A percentile compares a stretch with the other conserved stretches of the same genome.
These are phyloP conservation scores for Macrocybe sp. DNA, from an alignment of 1,284 basidiomycete species.

Conservation along the genomic window DNA sequence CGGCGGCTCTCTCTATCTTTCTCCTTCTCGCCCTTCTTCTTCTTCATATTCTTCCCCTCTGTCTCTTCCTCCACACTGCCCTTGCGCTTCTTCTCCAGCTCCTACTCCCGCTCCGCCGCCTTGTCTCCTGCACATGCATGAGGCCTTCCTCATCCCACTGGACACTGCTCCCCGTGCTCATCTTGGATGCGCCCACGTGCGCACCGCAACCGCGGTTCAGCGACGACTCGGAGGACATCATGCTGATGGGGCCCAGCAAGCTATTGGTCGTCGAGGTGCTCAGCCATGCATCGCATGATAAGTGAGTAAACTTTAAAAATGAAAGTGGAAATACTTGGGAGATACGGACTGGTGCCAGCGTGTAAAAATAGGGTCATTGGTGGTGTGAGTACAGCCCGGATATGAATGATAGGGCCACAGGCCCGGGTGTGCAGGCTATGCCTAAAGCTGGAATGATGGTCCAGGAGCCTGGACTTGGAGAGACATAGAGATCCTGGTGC, in stretches of 20 bases:
- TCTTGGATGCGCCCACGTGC: conserved; percentile 26
- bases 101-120: conserved; percentile 9
- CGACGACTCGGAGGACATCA: conserved; percentile 35
- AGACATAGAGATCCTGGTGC: too few species aligned
- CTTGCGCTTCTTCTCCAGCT: conserved; percentile 16
- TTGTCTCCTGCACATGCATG: conserved; percentile 39
- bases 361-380: too few species aligned
- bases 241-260: conserved; percentile 55
- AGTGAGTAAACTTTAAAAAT: too few species aligned
- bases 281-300: conserved; percentile 12
- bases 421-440: too few species aligned
- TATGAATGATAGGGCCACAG: too few species aligned
- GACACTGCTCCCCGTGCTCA: conserved; percentile 47
- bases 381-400: too few species aligned
- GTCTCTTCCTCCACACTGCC: conserved; percentile 25
- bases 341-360: too few species aligned
- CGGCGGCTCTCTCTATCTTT: conserved; percentile 35
- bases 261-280: conserved; percentile 33
- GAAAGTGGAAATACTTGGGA: too few species aligned
- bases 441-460: too few species aligned
- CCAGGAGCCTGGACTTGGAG: too few species aligned
- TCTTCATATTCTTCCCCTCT: conserved; percentile 22
- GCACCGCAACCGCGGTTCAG: neutral
- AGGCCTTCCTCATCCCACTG: conserved; percentile 64
- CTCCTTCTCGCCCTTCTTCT: conserved; percentile 17